phyloP scores from a whole-genome alignment of 148 eudicot species.

The Rhododendron ferrugineum region DNA sequence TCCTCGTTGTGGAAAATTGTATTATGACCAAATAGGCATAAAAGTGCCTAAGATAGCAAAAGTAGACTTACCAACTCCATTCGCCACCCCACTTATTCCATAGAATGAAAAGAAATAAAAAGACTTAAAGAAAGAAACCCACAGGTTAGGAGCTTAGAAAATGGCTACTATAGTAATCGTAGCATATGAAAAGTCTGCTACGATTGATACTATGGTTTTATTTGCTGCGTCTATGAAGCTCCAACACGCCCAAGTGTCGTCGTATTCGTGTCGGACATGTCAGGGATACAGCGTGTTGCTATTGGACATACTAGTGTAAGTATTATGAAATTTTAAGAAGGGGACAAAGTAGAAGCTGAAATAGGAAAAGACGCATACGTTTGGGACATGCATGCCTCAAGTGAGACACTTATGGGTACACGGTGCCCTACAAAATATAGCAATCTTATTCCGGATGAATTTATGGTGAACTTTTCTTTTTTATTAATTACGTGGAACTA shows the following conservation, averaged over 20 bases:
- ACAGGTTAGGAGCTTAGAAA: background rate
- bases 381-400: background rate
- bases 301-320: background rate
- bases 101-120: background rate
- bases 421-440: background rate
- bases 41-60: slow-evolving; percentile 1
- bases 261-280: background rate
- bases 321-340: background rate
- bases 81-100: background rate
- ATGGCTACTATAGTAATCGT: background rate
- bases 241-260: background rate
- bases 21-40: background rate
- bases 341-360: background rate
- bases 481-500: background rate
- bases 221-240: background rate
- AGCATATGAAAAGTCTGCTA: background rate
- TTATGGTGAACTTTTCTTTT: background rate
- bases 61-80: background rate
- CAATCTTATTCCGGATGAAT: background rate
- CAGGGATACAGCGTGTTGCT: background rate
- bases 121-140: background rate
- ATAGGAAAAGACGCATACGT: background rate
- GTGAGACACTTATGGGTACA: background rate
- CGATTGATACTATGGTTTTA: background rate
- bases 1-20: background rate